phyloP scores from a whole-genome alignment of 371 early-diverging fungal genomes.

The Phascolomyces articulosus region DNA sequence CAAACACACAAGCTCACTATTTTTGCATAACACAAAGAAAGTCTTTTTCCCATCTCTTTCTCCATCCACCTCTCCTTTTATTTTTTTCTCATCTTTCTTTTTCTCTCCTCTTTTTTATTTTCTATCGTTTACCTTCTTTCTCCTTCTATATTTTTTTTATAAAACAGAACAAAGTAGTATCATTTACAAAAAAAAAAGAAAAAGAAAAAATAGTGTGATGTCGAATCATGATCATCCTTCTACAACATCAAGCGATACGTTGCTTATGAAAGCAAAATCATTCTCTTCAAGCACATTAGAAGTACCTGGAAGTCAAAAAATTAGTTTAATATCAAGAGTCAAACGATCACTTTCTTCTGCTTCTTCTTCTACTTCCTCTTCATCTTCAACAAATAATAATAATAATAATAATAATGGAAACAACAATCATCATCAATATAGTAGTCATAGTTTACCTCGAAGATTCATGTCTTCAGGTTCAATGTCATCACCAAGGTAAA shows the following conservation, averaged over 20 bases:
- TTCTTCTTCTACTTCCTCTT: not conserved
- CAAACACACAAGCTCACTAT: not conserved
- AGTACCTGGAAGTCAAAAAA: not conserved
- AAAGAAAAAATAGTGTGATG: not conserved
- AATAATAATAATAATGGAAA: not conserved
- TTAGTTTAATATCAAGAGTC: slow-evolving; percentile 11
- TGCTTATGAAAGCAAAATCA: slow-evolving; percentile 7
- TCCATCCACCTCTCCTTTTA: not conserved
- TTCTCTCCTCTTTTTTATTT: not conserved
- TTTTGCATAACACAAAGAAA: slow-evolving; percentile 6
- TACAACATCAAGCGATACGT: not conserved
- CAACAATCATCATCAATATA: not conserved
- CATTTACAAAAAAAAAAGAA: too few species aligned
- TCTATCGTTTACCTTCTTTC: too few species aligned
- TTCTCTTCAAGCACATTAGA: not conserved
- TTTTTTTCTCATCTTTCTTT: not conserved
- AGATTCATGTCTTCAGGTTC: not conserved
- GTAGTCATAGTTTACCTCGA: not conserved
- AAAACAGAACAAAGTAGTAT: too few species aligned
- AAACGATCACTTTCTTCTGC: slow-evolving; percentile 14
- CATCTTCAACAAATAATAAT: not conserved
- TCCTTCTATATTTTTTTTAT: too few species aligned
- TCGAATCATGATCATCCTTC: not conserved
- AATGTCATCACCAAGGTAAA: not conserved
- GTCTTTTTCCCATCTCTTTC: not conserved